These are phyloP conservation scores for Exophiala sp. DNA, from an alignment of 2,329 filamentous ascomycete genomes.

Conservation along the genomic window DNA sequence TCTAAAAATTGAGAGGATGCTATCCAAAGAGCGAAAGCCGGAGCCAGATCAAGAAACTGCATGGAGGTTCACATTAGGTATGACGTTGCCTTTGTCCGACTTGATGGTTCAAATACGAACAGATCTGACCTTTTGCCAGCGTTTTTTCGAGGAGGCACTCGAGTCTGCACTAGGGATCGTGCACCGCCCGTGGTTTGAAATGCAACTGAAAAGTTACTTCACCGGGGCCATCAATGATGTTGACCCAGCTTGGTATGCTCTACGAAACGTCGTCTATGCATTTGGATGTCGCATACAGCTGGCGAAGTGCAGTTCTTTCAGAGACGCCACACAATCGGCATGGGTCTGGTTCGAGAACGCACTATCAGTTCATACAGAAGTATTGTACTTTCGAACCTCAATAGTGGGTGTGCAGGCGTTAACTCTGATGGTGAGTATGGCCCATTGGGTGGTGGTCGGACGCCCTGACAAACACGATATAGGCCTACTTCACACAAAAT, in stretches of 20 bases:
- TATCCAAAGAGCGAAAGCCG: too few species aligned
- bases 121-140: background rate
- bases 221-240: background rate
- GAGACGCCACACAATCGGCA: background rate
- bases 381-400: slow-evolving; percentile 6
- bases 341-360: slow-evolving; percentile 9
- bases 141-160: background rate
- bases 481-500: slow-evolving; percentile 4
- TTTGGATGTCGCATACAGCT: slow-evolving; percentile 5
- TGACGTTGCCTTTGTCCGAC: too few species aligned
- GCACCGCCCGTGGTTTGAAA: slow-evolving; percentile 2
- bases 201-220: background rate
- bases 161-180: slow-evolving; percentile 9
- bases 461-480: too few species aligned
- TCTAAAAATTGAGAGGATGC: too few species aligned
- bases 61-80: too few species aligned
- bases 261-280: slow-evolving; percentile 7
- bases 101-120: too few species aligned
- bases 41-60: too few species aligned
- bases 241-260: slow-evolving; percentile 7
- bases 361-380: slow-evolving; percentile 1
- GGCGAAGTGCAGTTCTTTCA: background rate
- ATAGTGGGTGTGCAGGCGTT: slow-evolving; percentile 6
- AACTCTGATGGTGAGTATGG: slow-evolving; percentile 7
- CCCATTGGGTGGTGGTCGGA: too few species aligned